Evolutionary conservation across 2,329 filamentous ascomycete species (phyloP), one percentile per base, ranked within the genome.

Genomic region (Cercospora nicotianae): DNA sequence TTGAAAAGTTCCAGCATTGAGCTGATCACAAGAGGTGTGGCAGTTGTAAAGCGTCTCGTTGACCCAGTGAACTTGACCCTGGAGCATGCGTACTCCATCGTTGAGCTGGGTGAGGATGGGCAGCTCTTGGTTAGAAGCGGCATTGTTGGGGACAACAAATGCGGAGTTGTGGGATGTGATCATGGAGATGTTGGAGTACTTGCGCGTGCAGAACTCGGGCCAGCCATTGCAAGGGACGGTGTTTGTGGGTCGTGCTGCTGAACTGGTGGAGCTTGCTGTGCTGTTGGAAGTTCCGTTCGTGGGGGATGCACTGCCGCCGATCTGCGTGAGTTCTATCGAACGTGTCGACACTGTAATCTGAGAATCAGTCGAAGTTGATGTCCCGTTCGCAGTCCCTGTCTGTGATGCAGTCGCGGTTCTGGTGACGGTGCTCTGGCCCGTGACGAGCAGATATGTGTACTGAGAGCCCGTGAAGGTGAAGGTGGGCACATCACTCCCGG

Each of bases 161-260:
- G 91, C 91, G 51, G 91, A 92, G 82, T 96, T 96, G 81, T 96
- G 92, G 18, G 89, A 89, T 20, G 87, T 88, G 1, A 96, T 86
- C 74, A 91, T 85, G 66, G 91, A 94, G 79, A 95, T 90, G 78
- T 95, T 94, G 83, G 90, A 88, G 80, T 93, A 96, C 73, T 87
- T 89, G 67, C 91, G 87, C 5, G 80, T 81, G 82, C 92, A 96
- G 74, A 95, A 89, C 79, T 94, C 91, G 26, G 90, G 75, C 59
- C 75, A 77, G 77, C 89, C 88, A 80, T 96, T 96, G 83, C 92
- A 96, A 4, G 91, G 89, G 67, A 88, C 88, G 0, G 91, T 94
- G 78, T 94, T 94, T 57, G 86, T 87, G 1, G 89, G 84, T 61
- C 60, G 36, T 5, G 77, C 71, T 18, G 74, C 65, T 36, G 62